Evolutionary conservation across 768 basidiomycete species (phyloP).

Genomic region (Kondoa subrosea): DNA sequence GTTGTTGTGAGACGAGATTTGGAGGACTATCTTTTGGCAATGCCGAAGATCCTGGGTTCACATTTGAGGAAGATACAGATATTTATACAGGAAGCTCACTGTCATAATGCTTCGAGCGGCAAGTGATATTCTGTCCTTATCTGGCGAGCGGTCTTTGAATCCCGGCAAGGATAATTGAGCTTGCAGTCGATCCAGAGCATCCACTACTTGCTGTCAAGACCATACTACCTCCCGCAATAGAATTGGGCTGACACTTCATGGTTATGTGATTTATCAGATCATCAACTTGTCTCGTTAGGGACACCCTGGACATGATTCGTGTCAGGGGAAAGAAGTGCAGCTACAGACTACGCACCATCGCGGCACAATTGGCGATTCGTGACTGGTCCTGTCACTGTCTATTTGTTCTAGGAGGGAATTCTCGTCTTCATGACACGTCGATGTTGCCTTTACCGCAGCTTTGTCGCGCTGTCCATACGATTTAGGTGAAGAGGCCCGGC

Average conservation of each 20-base stretch:
- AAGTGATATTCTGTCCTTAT: conserved; percentile 82
- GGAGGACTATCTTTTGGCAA: conserved; percentile 49
- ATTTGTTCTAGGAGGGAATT: too few species aligned
- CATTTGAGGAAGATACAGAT: background rate
- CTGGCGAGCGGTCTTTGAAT: conserved; percentile 80
- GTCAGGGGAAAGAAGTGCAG: too few species aligned
- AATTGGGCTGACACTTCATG: background rate
- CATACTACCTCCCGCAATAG: conserved; percentile 5
- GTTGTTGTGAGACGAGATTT: conserved; percentile 40
- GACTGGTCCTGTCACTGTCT: too few species aligned
- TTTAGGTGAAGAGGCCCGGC: conserved; percentile 52
- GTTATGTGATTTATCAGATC: conserved; percentile 42
- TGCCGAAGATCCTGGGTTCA: conserved; percentile 46
- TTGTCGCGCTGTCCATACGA: conserved; percentile 30
- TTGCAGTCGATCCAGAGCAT: conserved; percentile 81
- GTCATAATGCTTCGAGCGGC: conserved; percentile 75
- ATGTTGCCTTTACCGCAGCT: conserved; percentile 44
- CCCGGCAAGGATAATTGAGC: conserved; percentile 91
- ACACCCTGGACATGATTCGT: too few species aligned
- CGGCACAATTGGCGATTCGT: too few species aligned
- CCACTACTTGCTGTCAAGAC: conserved; percentile 41
- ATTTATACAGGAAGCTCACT: conserved; percentile 39
- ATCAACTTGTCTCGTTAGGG: conserved; percentile 53
- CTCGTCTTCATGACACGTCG: too few species aligned
- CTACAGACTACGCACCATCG: too few species aligned